Base-by-base conservation (phyloP, 805 yeast genomes). In the Ogataea ramenticola region DNA sequence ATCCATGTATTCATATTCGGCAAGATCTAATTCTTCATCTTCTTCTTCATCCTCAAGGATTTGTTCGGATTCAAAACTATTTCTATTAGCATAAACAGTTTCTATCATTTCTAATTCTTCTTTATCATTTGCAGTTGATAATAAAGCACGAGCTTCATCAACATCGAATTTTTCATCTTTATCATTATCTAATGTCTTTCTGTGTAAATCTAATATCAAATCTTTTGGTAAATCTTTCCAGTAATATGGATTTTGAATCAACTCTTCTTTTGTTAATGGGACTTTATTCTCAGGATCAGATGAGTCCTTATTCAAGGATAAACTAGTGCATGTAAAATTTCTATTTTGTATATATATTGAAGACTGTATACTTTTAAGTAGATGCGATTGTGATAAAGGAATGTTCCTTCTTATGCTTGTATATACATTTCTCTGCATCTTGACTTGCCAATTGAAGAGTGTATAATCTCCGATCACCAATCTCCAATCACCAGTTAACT, bases 171-270 rank as follows among this genome's bases (percentile, higher is more conserved):
- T 29, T 14, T 48, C 48, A 17, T 9, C 21, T 36, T 3, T 12
- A 22, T 14, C n/a, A 22, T 14, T 11, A 37, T 6, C 40, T 15
- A 70, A 67, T 47, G 75, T 75, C 60, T 91, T 72, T 49, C 75
- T 68, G 58, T 78, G 85, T 47, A 85, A 67, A 46, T 74, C 74
- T 47, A 82, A 69, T 40, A 85, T 76, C 48, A 73, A 70, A 45
- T 79, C 77, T 15, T 85, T 74, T 14, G 86, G 82, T 46, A 82
- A 68, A 0, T 82, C 85, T 42, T 70, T 67, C 95, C 95, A 85
- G 43, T 75, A 71, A 44, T 76, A 77, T 3, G 95, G 95, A 44
- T 75, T 74, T 47, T 79, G 65, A 12, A 19, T 5, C 19, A 34
- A 34, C 4, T 34, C 37, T 7, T 15, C 3, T 34, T 8, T 8